Evolutionary conservation across 352 stramenopile genomes (phyloP).

Genomic region (Peronosclerospora sorghi): DNA sequence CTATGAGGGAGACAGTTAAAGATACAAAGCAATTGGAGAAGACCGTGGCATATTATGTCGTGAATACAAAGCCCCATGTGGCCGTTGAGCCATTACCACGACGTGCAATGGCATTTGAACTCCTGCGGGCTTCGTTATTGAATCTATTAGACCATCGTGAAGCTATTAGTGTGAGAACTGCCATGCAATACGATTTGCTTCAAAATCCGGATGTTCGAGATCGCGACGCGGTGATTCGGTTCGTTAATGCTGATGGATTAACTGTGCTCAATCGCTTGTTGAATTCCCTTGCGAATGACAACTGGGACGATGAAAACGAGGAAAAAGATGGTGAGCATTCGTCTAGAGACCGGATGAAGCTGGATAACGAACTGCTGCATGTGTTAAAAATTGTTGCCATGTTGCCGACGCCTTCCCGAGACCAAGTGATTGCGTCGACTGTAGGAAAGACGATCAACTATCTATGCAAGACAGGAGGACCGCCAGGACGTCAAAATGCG

Average conservation of each 20-base stretch:
- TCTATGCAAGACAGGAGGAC: conserved; percentile 31
- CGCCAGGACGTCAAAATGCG: conserved; percentile 18
- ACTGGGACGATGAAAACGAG: conserved; percentile 12
- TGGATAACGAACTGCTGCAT: conserved; percentile 19
- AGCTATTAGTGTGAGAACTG: conserved; percentile 24
- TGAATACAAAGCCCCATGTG: conserved; percentile 23
- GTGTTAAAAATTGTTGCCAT: conserved; percentile 54
- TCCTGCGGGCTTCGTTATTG: conserved; percentile 39
- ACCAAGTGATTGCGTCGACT: conserved; percentile 41
- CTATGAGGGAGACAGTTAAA: background rate
- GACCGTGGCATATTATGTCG: conserved; percentile 32
- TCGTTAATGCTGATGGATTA: conserved; percentile 45
- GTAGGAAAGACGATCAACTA: conserved; percentile 57
- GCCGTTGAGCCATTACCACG: conserved; percentile 30
- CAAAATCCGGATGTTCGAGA: conserved; percentile 47
- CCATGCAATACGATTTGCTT: conserved; percentile 50
- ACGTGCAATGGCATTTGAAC: conserved; percentile 42
- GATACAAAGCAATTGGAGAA: conserved; percentile 3
- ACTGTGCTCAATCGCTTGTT: conserved; percentile 46
- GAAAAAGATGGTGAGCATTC: conserved; percentile 7
- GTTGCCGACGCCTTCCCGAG: conserved; percentile 42
- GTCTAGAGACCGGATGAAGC: conserved; percentile 10
- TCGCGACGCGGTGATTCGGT: conserved; percentile 49
- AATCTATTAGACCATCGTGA: conserved; percentile 42
- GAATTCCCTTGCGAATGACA: conserved; percentile 21